Base-by-base conservation (phyloP, 2,329 filamentous ascomycete species). In the Falciphora oryzae region DNA sequence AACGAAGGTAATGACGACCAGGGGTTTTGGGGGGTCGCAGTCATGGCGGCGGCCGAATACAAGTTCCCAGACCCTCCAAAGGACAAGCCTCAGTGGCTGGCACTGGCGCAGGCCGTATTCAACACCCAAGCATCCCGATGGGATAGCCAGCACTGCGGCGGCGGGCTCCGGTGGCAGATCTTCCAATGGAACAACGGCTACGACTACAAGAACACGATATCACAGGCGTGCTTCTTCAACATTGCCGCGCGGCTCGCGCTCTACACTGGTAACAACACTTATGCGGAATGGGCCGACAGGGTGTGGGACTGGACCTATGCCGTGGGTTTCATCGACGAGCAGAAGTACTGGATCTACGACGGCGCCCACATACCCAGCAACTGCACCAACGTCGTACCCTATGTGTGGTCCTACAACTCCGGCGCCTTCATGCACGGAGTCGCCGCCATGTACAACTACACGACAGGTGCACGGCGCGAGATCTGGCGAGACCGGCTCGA, bases 131-230 rank as follows among this genome's bases (percentile, higher is more conserved):
- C 86, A 2, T 79, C 80, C 32, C 85, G 91, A 53, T 95, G 91
- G 92, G 90, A 93, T 67, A 79, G 74, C 1, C 75, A 80, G 1
- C 78, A 85, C 63, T 96, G 92, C 70, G 81, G 80, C n/a, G 92
- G 92, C 57, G 92, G 92, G 7, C 75, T 95, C 62, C 85, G 90
- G 67, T 94, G 91, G 91, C 92, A 96, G 76, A 92, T 96, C 61
- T 94, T 90, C 73, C 81, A 85, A 1, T 93, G 91, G 80, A 95
- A 96, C 73, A 86, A 84, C 57, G 93, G 92, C 18, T 96, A 89
- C 74, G 80, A 84, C 68, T 91, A 91, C 80, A 92, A 85, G 70
- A 84, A 84, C 67, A 76, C 79, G n/a, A 77, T 81, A 13, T 78
- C 80, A 3, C 83, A 82, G 67, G 81, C 77, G 6, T 78, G 78